A percentile compares a stretch with the other conserved stretches of the same genome.
These are phyloP conservation scores for Zychaea mexicana DNA, from an alignment of 371 early-diverging fungal genomes.

Conservation along the genomic window DNA sequence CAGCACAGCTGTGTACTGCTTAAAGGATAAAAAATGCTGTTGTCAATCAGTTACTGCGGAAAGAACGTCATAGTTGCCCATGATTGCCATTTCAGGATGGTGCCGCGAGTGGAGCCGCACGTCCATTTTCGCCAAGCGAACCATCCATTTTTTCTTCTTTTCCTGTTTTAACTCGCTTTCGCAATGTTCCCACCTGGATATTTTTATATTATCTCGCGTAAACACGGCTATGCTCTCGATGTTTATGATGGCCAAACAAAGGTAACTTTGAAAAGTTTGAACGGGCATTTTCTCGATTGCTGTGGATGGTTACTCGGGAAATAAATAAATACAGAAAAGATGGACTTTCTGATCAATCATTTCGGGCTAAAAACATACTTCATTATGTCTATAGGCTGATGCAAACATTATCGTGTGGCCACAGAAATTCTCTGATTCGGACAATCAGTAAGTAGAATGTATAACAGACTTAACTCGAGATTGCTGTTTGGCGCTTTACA, in stretches of 20 bases:
- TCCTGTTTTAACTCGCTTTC: background rate
- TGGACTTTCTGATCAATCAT: background rate
- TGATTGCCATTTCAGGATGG: background rate
- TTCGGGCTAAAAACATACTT: too few species aligned
- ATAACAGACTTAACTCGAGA: background rate
- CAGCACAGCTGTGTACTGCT: background rate
- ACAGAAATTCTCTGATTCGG: constrained; percentile 52
- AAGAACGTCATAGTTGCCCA: background rate
- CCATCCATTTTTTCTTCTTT: background rate
- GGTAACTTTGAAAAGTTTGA: too few species aligned
- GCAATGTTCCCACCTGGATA: constrained; percentile 46
- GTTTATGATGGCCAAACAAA: constrained; percentile 50
- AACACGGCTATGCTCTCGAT: constrained; percentile 50
- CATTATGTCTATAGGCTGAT: constrained; percentile 28
- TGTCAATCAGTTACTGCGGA: background rate
- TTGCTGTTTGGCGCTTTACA: too few species aligned
- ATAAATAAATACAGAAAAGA: background rate
- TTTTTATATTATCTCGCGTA: constrained; percentile 51
- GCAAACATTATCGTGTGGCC: constrained; percentile 56
- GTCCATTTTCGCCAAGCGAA: background rate
- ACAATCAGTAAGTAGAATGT: constrained; percentile 42
- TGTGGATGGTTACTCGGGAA: too few species aligned
- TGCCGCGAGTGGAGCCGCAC: background rate
- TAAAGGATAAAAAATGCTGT: background rate
- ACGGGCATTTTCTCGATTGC: too few species aligned